phyloP scores from a whole-genome alignment of 106 monocot species.

The Chionographis japonica region DNA sequence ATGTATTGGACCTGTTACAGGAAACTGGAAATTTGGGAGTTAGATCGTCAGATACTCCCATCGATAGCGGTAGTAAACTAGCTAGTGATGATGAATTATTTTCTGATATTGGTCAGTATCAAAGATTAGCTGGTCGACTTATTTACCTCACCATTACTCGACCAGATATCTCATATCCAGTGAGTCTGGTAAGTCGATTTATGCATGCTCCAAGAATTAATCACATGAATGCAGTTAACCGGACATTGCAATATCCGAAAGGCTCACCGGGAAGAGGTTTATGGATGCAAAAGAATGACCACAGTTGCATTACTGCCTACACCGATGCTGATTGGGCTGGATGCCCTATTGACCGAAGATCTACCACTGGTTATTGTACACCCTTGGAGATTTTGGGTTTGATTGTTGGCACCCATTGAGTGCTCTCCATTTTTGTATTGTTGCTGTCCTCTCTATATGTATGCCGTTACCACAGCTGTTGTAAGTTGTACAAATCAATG shows the following conservation, averaged over 20 bases:
- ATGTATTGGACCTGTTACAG: background rate
- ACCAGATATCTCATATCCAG: too few species aligned
- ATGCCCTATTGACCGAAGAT: background rate
- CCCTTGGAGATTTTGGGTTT: too few species aligned
- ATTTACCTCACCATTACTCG: too few species aligned
- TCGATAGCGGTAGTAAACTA: background rate
- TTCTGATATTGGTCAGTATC: background rate
- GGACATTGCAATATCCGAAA: background rate
- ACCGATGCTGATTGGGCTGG: background rate
- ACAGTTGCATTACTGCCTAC: background rate
- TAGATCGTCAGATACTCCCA: conserved; percentile 1
- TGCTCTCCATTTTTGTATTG: too few species aligned
- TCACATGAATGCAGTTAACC: background rate
- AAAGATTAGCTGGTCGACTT: background rate
- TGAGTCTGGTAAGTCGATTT: background rate
- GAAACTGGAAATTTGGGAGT: background rate
- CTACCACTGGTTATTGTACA: background rate
- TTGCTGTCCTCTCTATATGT: too few species aligned
- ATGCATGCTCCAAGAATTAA: background rate
- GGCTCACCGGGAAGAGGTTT: background rate
- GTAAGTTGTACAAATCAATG: too few species aligned
- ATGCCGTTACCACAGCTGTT: too few species aligned
- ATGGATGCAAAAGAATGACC: background rate
- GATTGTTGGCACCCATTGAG: too few species aligned
- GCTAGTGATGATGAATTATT: background rate